A percentile compares a stretch with the other conserved stretches of the same genome.
phyloP scores from a whole-genome alignment of 306 rosid genomes.

The Rosa lucieae region DNA sequence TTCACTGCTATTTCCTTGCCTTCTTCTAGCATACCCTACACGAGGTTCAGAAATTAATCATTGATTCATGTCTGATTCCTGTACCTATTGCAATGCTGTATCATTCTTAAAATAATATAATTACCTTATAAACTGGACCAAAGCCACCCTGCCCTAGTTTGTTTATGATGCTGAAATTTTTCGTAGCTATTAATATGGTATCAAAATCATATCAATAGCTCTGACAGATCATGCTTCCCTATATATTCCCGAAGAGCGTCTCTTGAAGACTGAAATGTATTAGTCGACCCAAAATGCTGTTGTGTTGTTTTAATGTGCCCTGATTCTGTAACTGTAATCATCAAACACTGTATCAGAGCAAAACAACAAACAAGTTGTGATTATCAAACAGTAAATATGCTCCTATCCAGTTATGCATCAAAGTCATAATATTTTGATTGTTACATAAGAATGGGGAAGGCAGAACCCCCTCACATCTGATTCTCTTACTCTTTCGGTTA shows the following conservation, averaged over 20 bases:
- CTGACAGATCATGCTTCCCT: neutral
- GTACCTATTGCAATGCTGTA: neutral
- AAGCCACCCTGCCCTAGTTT: conserved; percentile 21
- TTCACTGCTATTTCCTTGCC: conserved; percentile 26
- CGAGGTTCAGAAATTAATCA: conserved; percentile 20
- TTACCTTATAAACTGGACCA: neutral
- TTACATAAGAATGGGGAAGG: too few species aligned
- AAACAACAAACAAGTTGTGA: too few species aligned
- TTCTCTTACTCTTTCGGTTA: conserved; percentile 6
- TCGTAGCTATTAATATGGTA: neutral
- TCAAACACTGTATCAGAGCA: too few species aligned
- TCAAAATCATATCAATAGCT: neutral
- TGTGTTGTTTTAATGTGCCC: neutral
- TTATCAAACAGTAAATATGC: neutral
- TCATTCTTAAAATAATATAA: neutral
- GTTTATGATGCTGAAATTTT: neutral
- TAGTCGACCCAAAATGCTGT: neutral
- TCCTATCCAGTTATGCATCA: too few species aligned
- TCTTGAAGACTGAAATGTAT: neutral
- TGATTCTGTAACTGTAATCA: neutral
- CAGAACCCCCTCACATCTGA: too few species aligned
- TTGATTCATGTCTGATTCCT: neutral
- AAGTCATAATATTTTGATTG: too few species aligned
- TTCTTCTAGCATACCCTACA: neutral
- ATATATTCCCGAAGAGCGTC: neutral